Percentiles rank a stretch among this genome's conserved stretches.
phyloP scores from a whole-genome alignment of 768 basidiomycete species.

The Boletus reticulatus region DNA sequence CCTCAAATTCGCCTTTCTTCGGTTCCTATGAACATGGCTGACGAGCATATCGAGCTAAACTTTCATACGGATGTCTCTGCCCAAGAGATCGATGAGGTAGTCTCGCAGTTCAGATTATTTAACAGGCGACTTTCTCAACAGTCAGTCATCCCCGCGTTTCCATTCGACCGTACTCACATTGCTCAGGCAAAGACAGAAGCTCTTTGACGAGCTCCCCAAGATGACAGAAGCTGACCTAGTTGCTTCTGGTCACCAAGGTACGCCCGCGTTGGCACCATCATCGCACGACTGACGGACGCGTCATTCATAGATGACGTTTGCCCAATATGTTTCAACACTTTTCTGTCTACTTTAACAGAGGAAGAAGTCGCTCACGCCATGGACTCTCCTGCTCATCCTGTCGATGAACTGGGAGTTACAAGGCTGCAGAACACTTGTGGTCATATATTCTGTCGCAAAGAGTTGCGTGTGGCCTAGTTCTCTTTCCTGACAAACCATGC shows the following conservation, averaged over 20 bases:
- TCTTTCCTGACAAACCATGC: constrained; percentile 6
- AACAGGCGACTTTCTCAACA: constrained; percentile 26
- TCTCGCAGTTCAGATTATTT: constrained; percentile 30
- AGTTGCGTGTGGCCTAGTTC: constrained; percentile 46
- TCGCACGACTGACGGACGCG: background rate
- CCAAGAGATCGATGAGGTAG: constrained; percentile 30
- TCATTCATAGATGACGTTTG: constrained; percentile 58
- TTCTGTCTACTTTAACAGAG: constrained; percentile 66
- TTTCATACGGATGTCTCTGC: constrained; percentile 13
- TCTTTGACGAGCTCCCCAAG: constrained; percentile 47
- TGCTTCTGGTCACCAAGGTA: constrained; percentile 48
- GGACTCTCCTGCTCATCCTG: constrained; percentile 74
- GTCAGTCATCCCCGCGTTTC: constrained; percentile 11
- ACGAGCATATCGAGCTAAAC: constrained; percentile 13
- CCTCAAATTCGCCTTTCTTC: background rate
- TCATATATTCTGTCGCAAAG: constrained; percentile 80
- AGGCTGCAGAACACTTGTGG: constrained; percentile 52
- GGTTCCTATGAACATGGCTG: constrained; percentile 19
- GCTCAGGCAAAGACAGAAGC: constrained; percentile 34
- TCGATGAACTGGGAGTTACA: constrained; percentile 71
- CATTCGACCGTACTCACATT: constrained; percentile 6
- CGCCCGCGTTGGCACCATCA: background rate
- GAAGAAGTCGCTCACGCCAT: constrained; percentile 72
- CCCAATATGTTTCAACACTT: constrained; percentile 72
- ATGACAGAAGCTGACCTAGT: constrained; percentile 50